Evolutionary conservation across 345 rosid genomes (phyloP).

Genomic region (Jatropha curcas): DNA sequence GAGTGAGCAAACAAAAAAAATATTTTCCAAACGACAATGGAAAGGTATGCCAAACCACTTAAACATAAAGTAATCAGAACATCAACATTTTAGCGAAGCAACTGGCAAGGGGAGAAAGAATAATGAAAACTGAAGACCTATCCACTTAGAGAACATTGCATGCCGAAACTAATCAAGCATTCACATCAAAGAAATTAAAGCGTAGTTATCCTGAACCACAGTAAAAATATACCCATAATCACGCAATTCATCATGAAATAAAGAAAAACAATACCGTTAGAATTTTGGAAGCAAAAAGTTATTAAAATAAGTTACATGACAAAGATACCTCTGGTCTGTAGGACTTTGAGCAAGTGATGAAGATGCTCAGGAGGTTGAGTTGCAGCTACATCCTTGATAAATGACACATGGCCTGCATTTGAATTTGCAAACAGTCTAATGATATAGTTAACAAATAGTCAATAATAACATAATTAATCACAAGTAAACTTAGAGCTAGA

Average conservation of each 20-base stretch:
- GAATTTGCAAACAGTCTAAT: conserved; percentile 10
- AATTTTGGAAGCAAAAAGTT: not conserved
- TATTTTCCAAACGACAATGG: not conserved
- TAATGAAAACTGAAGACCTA: not conserved
- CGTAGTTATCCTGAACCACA: not conserved
- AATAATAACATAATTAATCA: not conserved
- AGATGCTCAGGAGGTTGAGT: conserved; percentile 73
- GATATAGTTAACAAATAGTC: conserved; percentile 10
- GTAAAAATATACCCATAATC: not conserved
- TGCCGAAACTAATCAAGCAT: not conserved
- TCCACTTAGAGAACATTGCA: not conserved
- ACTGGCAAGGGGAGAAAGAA: not conserved
- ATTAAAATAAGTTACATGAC: no score
- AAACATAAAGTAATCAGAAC: not conserved
- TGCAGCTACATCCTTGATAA: conserved; percentile 71
- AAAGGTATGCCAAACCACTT: not conserved
- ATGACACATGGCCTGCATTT: conserved; percentile 63
- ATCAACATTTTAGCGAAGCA: not conserved
- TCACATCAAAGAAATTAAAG: not conserved
- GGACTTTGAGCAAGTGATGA: conserved; percentile 64
- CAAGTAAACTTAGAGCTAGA: not conserved
- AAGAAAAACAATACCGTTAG: not conserved
- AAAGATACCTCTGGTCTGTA: conserved; percentile 69
- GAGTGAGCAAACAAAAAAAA: not conserved
- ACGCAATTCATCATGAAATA: not conserved